Percentiles rank a stretch among this genome's conserved stretches.
Evolutionary conservation across 345 rosid species (phyloP).

Genomic region (Carallia brachiata): DNA sequence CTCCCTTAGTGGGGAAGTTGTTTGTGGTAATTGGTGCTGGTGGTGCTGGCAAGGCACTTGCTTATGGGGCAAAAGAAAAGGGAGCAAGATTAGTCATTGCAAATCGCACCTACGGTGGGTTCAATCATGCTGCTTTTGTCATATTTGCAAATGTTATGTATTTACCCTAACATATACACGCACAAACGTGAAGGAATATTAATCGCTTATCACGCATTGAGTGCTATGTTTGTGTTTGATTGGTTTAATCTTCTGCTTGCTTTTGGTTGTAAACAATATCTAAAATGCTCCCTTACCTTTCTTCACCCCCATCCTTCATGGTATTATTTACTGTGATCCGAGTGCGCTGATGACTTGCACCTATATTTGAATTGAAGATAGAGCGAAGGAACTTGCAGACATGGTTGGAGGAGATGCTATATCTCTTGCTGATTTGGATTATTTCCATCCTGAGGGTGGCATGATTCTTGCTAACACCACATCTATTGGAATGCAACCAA

Average conservation of each 20-base stretch:
- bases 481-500: slow-evolving; percentile 95
- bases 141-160: background rate
- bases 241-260: too few relatives aligned
- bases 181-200: too few relatives aligned
- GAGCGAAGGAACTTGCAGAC: slow-evolving; percentile 73
- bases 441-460: slow-evolving; percentile 66
- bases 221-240: too few relatives aligned
- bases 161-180: too few relatives aligned
- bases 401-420: slow-evolving; percentile 74
- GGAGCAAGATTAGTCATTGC: slow-evolving; percentile 86
- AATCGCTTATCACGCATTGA: too few relatives aligned
- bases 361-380: slow-evolving; percentile 43
- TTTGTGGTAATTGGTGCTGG: slow-evolving; percentile 97
- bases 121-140: background rate
- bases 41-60: slow-evolving; percentile 98
- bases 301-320: too few relatives aligned
- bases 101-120: slow-evolving; percentile 76
- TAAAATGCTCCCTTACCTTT: too few relatives aligned
- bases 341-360: background rate
- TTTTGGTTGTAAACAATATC: too few relatives aligned
- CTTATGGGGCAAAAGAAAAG: slow-evolving; percentile 90
- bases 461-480: slow-evolving; percentile 96
- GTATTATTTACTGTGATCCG: too few relatives aligned
- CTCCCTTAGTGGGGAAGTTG: slow-evolving; percentile 78
- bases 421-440: slow-evolving; percentile 63